phyloP scores from a whole-genome alignment of 2,329 filamentous ascomycete species.

The Hawksworthiomyces lignivorus region DNA sequence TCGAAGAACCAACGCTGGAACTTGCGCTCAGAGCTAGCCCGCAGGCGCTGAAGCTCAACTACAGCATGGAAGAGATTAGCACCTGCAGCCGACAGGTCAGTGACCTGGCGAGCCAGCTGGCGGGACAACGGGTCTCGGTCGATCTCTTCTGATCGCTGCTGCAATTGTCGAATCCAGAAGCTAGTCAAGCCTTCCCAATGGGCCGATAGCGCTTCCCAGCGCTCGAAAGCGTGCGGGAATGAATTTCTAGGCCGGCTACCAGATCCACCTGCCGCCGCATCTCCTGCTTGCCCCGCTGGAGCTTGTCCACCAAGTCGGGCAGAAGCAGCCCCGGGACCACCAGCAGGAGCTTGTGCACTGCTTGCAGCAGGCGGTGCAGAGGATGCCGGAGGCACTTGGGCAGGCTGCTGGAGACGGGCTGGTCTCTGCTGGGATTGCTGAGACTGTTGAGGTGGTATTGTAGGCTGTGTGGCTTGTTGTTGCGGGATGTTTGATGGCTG shows the following conservation, averaged over 20 bases:
- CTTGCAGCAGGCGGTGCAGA: neutral
- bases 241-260: conserved; percentile 50
- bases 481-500: conserved; percentile 7
- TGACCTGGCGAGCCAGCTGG: conserved; percentile 88
- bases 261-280: conserved; percentile 21
- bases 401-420: conserved; percentile 5
- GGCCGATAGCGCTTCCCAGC: conserved; percentile 93
- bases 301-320: neutral
- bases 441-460: conserved; percentile 3
- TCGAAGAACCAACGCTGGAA: conserved; percentile 99
- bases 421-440: conserved; percentile 6
- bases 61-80: conserved; percentile 97
- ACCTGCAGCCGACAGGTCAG: conserved; percentile 91
- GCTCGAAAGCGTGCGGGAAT: conserved; percentile 94
- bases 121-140: conserved; percentile 74
- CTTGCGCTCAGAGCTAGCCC: conserved; percentile 92
- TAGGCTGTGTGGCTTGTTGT: conserved; percentile 10
- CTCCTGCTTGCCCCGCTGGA: conserved; percentile 20
- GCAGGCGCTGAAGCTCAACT: conserved; percentile 86
- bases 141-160: conserved; percentile 83
- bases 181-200: conserved; percentile 97
- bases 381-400: neutral
- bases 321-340: neutral
- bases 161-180: conserved; percentile 90
- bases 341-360: neutral